A percentile compares a stretch with the other conserved stretches of the same genome.
Evolutionary conservation across 805 yeast genomes (phyloP).

Genomic region (Candida ortonii): DNA sequence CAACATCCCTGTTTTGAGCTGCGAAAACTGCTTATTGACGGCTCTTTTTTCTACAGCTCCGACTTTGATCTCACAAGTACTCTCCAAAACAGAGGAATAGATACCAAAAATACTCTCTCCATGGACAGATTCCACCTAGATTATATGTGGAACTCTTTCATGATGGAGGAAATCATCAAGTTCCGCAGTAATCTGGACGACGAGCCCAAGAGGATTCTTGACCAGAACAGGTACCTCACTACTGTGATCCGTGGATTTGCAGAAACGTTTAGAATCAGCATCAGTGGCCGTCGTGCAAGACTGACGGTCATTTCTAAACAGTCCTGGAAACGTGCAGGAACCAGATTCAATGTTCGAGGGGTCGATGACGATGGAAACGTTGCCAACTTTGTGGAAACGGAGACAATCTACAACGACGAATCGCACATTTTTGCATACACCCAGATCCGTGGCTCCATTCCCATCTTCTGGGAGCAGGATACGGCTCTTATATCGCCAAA

Average conservation of each 20-base stretch:
- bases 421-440: slow-evolving; percentile 66
- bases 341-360: slow-evolving; percentile 92
- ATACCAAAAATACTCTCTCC: slow-evolving; percentile 40
- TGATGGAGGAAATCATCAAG: slow-evolving; percentile 77
- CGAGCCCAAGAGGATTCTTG: slow-evolving; percentile 57
- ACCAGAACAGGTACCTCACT: slow-evolving; percentile 77
- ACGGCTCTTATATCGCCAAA: slow-evolving; percentile 88
- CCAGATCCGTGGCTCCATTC: slow-evolving; percentile 94
- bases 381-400: slow-evolving; percentile 95
- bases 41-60: slow-evolving; percentile 88
- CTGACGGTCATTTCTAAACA: slow-evolving; percentile 87
- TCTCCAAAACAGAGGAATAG: slow-evolving; percentile 71
- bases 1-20: slow-evolving; percentile 85
- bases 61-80: slow-evolving; percentile 91
- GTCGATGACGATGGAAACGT: slow-evolving; percentile 93
- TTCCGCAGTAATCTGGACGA: slow-evolving; percentile 70
- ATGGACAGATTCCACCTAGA: slow-evolving; percentile 69
- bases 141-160: slow-evolving; percentile 95
- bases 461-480: slow-evolving; percentile 98
- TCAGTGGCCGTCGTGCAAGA: slow-evolving; percentile 39
- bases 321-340: slow-evolving; percentile 97
- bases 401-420: slow-evolving; percentile 58
- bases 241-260: slow-evolving; percentile 96
- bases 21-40: slow-evolving; percentile 73
- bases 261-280: slow-evolving; percentile 54